Base-by-base conservation (phyloP, 2,329 filamentous ascomycete genomes). In the Fusarium protoensiforme region DNA sequence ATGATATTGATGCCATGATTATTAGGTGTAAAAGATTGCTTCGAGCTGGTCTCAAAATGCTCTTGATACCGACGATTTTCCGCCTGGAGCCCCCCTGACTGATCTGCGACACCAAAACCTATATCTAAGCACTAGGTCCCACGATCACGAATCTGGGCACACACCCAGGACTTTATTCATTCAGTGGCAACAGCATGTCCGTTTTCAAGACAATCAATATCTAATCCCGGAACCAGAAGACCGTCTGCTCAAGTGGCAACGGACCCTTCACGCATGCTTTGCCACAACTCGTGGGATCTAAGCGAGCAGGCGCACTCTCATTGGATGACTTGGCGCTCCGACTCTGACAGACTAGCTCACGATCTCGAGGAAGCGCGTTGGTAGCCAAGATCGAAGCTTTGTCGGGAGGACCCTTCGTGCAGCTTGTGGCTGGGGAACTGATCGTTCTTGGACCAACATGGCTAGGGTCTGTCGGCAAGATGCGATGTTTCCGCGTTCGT, bases 341-440 rank as follows among this genome's bases (percentile, higher is more conserved):
- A 53, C 24, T 46, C 48, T 46, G 59, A 41, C 43, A 53, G 46
- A 29, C 43, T 54, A 43, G 48, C 22, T 58, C 41, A 65, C 75
- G 80, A 82, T 80, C 77, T 71, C 43, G 10, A 65, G 33, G 70
- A 78, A 72, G 67, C 74, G 75, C 78, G 73, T 68, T 51, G 29
- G 65, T 81, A 80, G 79, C 67, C 67, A 64, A 61, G 68, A 82
- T 82, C 80, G 76, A 46, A 72, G 70, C 69, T 67, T 56, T 56
- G 57, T 46, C 64, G 68, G 73, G 61, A 72, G 66, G 73, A 76
- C 76, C 75, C 77, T 77, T 77, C 53, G 29, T 77, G 75, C 74
- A 77, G 65, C 38, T 51, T 51, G 68, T 68, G 65, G 64, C 68
- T 71, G 58, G 22, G 59, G 61, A 43, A 39, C 24, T 61, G 38